A percentile compares a stretch with the other conserved stretches of the same genome.
phyloP scores from a whole-genome alignment of 768 basidiomycete genomes.

The Pholiota molesta region DNA sequence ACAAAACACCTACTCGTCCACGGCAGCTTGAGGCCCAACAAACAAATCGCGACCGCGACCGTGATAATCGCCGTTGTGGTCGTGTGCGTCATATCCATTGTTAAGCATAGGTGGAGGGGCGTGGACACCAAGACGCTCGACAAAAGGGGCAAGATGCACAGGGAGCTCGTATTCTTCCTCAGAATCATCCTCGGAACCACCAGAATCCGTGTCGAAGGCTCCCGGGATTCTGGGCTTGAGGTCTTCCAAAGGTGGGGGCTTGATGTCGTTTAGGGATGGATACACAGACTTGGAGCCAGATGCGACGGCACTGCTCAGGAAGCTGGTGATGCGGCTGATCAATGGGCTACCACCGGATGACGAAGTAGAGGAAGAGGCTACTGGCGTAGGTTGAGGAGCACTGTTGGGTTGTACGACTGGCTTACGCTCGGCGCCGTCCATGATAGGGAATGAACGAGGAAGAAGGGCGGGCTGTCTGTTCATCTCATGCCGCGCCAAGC shows the following conservation, averaged over 20 bases:
- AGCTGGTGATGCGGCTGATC: background rate
- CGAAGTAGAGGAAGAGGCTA: background rate
- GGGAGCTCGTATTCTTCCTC: conserved; percentile 22
- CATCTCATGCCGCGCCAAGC: background rate
- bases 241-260: background rate
- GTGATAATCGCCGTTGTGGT: conserved; percentile 48
- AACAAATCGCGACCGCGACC: conserved; percentile 50
- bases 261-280: background rate
- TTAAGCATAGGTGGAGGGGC: conserved; percentile 26
- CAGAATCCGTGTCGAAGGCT: background rate
- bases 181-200: conserved; percentile 18
- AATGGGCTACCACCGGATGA: background rate
- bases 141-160: conserved; percentile 12
- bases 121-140: conserved; percentile 26
- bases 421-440: background rate
- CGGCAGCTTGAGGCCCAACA: conserved; percentile 41
- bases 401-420: background rate
- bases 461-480: background rate
- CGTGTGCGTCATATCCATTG: conserved; percentile 30
- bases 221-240: background rate
- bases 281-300: background rate
- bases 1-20: conserved; percentile 48
- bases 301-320: background rate
- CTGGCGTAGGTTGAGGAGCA: background rate
- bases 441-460: background rate